Evolutionary conservation across 768 basidiomycete genomes (phyloP).

Genomic region (Trametes elegans): DNA sequence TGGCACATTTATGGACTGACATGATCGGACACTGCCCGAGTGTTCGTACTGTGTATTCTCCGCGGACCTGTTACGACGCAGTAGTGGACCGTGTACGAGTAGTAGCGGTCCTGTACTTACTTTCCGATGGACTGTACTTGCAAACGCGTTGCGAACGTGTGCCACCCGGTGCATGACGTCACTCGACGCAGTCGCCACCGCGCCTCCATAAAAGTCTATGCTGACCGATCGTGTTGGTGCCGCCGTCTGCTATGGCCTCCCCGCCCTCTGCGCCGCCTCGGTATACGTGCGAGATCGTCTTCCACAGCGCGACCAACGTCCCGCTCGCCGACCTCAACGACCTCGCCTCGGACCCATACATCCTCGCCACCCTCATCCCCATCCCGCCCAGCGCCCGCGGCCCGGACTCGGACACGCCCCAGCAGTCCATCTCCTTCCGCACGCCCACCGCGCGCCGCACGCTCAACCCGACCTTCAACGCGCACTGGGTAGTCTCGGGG

Average conservation of each 20-base stretch:
- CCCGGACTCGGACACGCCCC: not conserved
- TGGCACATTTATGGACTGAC: not conserved
- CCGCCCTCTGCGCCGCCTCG: not conserved
- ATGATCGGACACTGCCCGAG: not conserved
- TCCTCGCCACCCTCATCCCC: slow-evolving; percentile 22
- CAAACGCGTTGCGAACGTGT: too few relatives aligned
- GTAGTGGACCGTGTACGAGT: too few relatives aligned
- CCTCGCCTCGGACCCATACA: slow-evolving; percentile 29
- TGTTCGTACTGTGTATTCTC: too few relatives aligned
- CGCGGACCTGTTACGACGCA: too few relatives aligned
- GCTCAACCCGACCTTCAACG: slow-evolving; percentile 26
- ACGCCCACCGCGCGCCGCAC: slow-evolving; percentile 25
- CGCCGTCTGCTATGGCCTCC: not conserved
- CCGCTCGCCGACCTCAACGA: slow-evolving; percentile 26
- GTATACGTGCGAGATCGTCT: slow-evolving; percentile 25
- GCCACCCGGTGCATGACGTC: slow-evolving; percentile 5
- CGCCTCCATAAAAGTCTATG: not conserved
- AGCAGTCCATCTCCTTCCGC: slow-evolving; percentile 21
- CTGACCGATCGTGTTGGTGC: not conserved
- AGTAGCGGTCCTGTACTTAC: too few relatives aligned
- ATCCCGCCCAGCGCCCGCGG: not conserved
- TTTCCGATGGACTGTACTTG: too few relatives aligned
- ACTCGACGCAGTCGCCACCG: not conserved
- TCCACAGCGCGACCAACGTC: slow-evolving; percentile 23
- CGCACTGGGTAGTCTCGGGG: slow-evolving; percentile 27